These are phyloP conservation scores for Candida argentea DNA, from an alignment of 805 yeast species.

Conservation along the genomic window DNA sequence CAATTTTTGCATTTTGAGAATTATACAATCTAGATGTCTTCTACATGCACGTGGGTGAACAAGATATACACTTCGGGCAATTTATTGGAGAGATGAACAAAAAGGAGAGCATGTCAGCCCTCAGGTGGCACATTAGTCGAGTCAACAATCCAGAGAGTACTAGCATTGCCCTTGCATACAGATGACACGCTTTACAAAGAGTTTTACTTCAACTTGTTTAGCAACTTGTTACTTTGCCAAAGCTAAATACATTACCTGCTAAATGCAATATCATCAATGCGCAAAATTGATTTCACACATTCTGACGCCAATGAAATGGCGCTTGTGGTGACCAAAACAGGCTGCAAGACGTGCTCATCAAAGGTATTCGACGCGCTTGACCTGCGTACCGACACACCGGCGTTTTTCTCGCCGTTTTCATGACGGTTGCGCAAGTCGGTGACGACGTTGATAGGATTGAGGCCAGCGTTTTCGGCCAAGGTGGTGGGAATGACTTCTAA, in stretches of 20 bases:
- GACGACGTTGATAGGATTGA: conserved; percentile 83
- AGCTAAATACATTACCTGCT: conserved; percentile 35
- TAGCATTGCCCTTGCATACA: too few species aligned
- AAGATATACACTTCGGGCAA: too few species aligned
- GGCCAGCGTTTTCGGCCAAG: conserved; percentile 90
- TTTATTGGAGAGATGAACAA: too few species aligned
- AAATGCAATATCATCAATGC: conserved; percentile 95
- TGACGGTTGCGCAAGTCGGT: conserved; percentile 89
- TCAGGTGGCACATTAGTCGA: too few species aligned
- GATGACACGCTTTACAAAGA: too few species aligned
- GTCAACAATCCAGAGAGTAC: too few species aligned
- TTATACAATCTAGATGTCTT: too few species aligned
- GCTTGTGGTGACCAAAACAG: conserved; percentile 88
- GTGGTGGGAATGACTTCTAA: conserved; percentile 90
- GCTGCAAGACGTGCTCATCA: conserved; percentile 93
- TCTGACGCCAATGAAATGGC: conserved; percentile 93
- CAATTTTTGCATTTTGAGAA: too few species aligned
- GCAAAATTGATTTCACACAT: conserved; percentile 87
- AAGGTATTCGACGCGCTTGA: conserved; percentile 86
- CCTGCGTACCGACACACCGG: conserved; percentile 94
- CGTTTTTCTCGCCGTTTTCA: conserved; percentile 80
- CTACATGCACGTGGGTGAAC: too few species aligned
- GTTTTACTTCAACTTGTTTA: too few species aligned
- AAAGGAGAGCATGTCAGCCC: too few species aligned
- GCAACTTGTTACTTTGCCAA: too few species aligned